phyloP scores from a whole-genome alignment of 1,284 basidiomycete genomes.

The Boletus austroedulis region DNA sequence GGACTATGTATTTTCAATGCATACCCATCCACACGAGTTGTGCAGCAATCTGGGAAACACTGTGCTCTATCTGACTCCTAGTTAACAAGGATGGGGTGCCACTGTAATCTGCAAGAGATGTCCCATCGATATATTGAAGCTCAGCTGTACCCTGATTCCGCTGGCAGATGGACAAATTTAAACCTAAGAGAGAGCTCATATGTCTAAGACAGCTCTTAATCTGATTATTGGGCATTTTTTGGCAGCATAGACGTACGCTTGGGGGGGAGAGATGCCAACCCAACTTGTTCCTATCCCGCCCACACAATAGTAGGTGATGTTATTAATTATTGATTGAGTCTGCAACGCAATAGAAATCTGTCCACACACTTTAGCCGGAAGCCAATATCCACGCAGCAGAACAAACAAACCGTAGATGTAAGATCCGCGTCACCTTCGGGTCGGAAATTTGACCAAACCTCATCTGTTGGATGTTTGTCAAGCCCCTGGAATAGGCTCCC shows the following conservation, averaged over 20 bases:
- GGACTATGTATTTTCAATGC: background rate
- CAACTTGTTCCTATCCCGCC: no score
- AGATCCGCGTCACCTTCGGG: background rate
- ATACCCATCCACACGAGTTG: background rate
- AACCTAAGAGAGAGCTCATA: background rate
- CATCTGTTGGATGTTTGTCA: background rate
- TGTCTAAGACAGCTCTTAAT: background rate
- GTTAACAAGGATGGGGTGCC: background rate
- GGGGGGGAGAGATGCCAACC: background rate
- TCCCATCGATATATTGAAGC: background rate
- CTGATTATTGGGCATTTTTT: background rate
- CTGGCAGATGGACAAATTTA: background rate
- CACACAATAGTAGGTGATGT: background rate
- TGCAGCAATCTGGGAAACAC: background rate
- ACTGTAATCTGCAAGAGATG: background rate
- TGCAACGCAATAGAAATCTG: background rate
- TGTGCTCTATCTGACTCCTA: background rate
- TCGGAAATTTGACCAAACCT: background rate
- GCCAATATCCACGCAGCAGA: background rate
- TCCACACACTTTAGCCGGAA: background rate
- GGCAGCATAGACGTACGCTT: background rate
- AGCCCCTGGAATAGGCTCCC: background rate
- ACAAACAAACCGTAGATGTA: background rate
- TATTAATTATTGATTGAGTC: background rate
- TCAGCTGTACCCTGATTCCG: background rate